Base-by-base conservation (phyloP, 257 asterid species). In the Eucommia ulmoides region DNA sequence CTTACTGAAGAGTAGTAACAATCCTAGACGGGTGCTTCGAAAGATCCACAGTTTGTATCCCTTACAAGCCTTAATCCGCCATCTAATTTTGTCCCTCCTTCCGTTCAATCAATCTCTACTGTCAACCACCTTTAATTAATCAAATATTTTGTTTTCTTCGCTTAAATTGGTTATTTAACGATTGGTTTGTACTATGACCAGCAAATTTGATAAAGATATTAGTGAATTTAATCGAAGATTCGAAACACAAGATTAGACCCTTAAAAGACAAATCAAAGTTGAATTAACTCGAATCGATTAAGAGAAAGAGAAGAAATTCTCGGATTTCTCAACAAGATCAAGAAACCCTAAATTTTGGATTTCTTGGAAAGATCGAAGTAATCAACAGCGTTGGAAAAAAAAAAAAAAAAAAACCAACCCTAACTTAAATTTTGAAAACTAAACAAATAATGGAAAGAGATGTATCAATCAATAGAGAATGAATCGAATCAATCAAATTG, bases 1-100 rank as follows among this genome's bases (percentile, higher is more conserved):
- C 44, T 35, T 35, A 35, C 44, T 35, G 44, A 35, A 35, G 44
- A 35, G 44, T 35, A 35, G 44, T 15, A 35, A 35, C 44, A 2
- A 35, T 35, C 14, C 44, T 17, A 35, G 44, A 35, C 5, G 44
- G 44, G 44, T 35, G 44, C 44, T 35, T 35, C n/a, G 44, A 35
- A 35, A 35, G 44, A 35, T 35, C 44, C 44, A 35, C 44, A 4
- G 44, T 15, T 35, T 35, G 44, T 15, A 15, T 35, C 11, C 44
- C 44, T 35, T 35, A 15, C 44, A 1, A 1, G 44, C 44, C 44
- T 35, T 1, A 17, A 4, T 35, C 44, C 44, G 44, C 44, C 44
- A 35, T 35, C 9, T 35, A 18, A 2, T 35, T 4, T 10, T 18
- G 3, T 10, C 44, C 44, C 44, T 14, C 2, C 44, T 18, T 35